A percentile compares a stretch with the other conserved stretches of the same genome.
These are phyloP conservation scores for Aureoboletus auriporus DNA, from an alignment of 768 basidiomycete species.

Conservation along the genomic window DNA sequence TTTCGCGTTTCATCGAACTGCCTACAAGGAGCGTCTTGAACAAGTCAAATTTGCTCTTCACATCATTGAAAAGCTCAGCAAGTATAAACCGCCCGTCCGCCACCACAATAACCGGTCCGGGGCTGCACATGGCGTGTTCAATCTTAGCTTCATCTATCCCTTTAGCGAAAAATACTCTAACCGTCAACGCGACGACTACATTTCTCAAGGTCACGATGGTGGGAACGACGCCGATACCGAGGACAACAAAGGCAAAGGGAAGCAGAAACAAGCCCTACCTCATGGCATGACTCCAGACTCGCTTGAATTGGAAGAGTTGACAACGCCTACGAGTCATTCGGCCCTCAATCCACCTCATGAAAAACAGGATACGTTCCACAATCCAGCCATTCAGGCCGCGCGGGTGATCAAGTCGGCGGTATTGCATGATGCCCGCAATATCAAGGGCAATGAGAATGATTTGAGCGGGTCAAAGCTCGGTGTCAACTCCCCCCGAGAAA, in stretches of 20 bases:
- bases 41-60: conserved; percentile 49
- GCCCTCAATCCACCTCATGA: conserved; percentile 4
- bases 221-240: conserved; percentile 31
- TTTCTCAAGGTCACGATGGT: conserved; percentile 22
- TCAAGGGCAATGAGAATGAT: conserved; percentile 47
- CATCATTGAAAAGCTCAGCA: conserved; percentile 64
- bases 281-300: conserved; percentile 8
- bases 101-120: conserved; percentile 30
- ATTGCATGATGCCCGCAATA: conserved; percentile 72
- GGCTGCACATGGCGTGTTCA: conserved; percentile 42
- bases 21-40: conserved; percentile 68
- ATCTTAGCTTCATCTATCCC: conserved; percentile 27
- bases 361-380: conserved; percentile 23
- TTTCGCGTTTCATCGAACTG: conserved; percentile 73
- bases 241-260: conserved; percentile 29
- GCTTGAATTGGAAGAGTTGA: conserved; percentile 7
- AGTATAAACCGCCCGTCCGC: conserved; percentile 49
- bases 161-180: conserved; percentile 43
- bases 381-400: conserved; percentile 51
- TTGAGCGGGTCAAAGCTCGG: conserved; percentile 46
- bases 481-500: conserved; percentile 57
- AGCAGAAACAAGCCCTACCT: conserved; percentile 11
- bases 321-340: conserved; percentile 7
- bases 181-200: conserved; percentile 26
- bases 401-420: conserved; percentile 65